These are phyloP conservation scores for Whalleya microplaca DNA, from an alignment of 2,329 filamentous ascomycete genomes.

Conservation along the genomic window DNA sequence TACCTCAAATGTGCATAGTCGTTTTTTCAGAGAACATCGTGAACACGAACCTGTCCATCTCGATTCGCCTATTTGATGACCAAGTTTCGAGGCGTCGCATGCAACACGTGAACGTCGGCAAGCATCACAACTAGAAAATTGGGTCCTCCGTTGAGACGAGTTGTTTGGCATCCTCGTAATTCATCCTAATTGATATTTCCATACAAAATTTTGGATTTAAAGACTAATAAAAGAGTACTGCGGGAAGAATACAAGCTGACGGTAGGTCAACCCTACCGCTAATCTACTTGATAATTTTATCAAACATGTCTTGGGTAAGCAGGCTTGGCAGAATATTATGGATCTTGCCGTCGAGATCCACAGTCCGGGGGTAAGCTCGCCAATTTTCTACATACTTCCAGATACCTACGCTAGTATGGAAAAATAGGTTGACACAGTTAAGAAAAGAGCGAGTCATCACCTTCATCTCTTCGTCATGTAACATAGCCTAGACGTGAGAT, in stretches of 20 bases:
- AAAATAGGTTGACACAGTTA: too few relatives aligned
- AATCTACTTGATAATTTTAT: too few relatives aligned
- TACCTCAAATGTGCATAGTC: slow-evolving; percentile 26
- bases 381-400: too few relatives aligned
- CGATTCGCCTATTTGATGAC: slow-evolving; percentile 10
- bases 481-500: too few relatives aligned
- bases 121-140: slow-evolving; percentile 41
- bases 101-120: slow-evolving; percentile 37
- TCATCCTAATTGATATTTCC: neutral
- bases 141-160: slow-evolving; percentile 22
- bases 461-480: too few relatives aligned
- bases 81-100: slow-evolving; percentile 35
- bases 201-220: neutral
- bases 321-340: neutral
- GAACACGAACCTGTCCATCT: slow-evolving; percentile 19
- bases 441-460: too few relatives aligned
- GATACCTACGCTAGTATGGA: too few relatives aligned
- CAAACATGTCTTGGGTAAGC: too few relatives aligned
- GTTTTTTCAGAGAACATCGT: slow-evolving; percentile 14
- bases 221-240: neutral
- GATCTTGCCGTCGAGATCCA: neutral
- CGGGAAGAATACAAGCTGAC: too few relatives aligned
- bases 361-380: too few relatives aligned
- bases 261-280: too few relatives aligned
- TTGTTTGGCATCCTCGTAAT: slow-evolving; percentile 1